Evolutionary conservation across 129 eudicot genomes (phyloP).

Genomic region (Tagetes erecta): DNA sequence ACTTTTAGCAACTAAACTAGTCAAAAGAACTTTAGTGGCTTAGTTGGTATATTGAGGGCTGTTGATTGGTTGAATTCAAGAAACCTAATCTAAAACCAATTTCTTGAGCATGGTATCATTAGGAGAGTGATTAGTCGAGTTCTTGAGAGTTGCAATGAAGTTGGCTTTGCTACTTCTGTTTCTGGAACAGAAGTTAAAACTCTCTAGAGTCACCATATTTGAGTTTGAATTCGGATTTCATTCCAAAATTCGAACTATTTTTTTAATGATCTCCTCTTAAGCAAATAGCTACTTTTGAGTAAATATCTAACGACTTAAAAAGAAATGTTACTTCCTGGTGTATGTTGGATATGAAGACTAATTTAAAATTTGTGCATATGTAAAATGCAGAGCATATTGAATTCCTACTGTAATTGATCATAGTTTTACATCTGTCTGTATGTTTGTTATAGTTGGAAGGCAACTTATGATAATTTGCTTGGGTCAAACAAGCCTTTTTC

Average conservation of each 20-base stretch:
- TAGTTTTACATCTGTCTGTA: neutral
- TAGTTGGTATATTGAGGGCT: neutral
- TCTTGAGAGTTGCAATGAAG: neutral
- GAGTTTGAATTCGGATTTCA: neutral
- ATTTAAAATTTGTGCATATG: too few relatives aligned
- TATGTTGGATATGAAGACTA: too few relatives aligned
- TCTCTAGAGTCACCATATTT: neutral
- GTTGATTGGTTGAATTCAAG: neutral
- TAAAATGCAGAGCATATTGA: too few relatives aligned
- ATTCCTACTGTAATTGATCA: neutral
- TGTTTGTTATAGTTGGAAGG: conserved; percentile 63
- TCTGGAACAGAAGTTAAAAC: too few relatives aligned
- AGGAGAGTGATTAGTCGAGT: neutral
- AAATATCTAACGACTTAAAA: too few relatives aligned
- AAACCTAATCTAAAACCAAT: neutral
- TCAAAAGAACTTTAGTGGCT: neutral
- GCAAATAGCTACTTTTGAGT: too few relatives aligned
- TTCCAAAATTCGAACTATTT: neutral
- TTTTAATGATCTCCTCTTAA: neutral
- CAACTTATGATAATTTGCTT: conserved; percentile 73
- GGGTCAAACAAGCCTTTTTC: conserved; percentile 78
- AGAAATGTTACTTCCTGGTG: too few relatives aligned
- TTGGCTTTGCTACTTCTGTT: too few relatives aligned
- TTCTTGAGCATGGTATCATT: neutral
- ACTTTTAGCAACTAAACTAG: neutral